Evolutionary conservation across 371 early-diverging fungal species (phyloP).

Genomic region (Coemansia sp.): DNA sequence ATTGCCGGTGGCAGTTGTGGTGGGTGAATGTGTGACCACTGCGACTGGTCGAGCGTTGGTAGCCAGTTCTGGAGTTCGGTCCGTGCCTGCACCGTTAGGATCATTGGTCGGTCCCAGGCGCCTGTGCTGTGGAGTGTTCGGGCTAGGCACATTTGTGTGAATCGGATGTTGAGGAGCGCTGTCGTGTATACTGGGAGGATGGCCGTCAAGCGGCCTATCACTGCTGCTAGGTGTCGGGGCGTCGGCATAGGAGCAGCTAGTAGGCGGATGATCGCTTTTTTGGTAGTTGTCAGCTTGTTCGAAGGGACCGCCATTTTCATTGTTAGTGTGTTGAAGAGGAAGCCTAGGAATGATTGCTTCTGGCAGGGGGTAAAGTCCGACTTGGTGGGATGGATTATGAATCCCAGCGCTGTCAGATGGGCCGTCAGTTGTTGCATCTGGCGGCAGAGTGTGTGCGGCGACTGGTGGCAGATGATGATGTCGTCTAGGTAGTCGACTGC

Average conservation of each 20-base stretch:
- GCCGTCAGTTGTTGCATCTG: constrained; percentile 1
- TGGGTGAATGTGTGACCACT: neutral
- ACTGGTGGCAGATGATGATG: constrained; percentile 3
- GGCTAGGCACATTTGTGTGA: neutral
- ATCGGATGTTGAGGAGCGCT: neutral
- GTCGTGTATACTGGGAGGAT: neutral
- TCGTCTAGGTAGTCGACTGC: constrained; percentile 37
- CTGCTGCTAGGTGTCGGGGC: constrained; percentile 7
- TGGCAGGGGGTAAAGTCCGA: constrained; percentile 2
- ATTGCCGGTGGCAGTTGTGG: neutral
- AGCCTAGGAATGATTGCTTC: neutral
- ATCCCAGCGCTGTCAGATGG: constrained; percentile 14
- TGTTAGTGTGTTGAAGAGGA: neutral
- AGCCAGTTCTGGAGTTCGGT: neutral
- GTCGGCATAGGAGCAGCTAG: no score
- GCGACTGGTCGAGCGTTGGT: neutral
- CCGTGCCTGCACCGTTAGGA: neutral
- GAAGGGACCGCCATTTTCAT: constrained; percentile 4
- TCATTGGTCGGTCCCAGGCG: neutral
- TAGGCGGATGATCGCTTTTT: neutral
- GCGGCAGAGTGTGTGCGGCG: neutral
- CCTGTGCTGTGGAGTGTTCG: neutral
- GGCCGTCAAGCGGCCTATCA: constrained; percentile 21
- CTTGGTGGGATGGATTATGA: constrained; percentile 18
- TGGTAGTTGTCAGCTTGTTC: neutral